A percentile compares a stretch with the other conserved stretches of the same genome.
These are phyloP conservation scores for Hymenoscyphus fructigenus DNA, from an alignment of 2,329 filamentous ascomycete species.

Conservation along the genomic window DNA sequence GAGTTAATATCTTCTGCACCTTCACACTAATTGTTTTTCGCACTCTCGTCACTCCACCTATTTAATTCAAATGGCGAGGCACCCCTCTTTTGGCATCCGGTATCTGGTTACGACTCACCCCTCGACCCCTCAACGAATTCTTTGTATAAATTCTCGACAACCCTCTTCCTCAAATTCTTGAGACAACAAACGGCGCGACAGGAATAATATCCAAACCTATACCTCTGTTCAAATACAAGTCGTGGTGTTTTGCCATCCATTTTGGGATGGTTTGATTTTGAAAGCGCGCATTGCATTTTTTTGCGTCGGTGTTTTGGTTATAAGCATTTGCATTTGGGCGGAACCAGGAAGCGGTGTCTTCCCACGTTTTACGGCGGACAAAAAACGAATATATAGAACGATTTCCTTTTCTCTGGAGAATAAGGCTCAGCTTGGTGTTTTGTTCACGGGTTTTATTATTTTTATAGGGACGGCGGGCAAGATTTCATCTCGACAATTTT, in stretches of 20 bases:
- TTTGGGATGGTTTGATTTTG: constrained; percentile 34
- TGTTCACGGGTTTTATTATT: constrained; percentile 27
- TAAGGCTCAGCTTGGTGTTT: constrained; percentile 31
- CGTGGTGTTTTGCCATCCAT: constrained; percentile 28
- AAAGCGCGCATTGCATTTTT: constrained; percentile 36
- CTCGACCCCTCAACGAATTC: constrained; percentile 35
- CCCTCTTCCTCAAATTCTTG: constrained; percentile 33
- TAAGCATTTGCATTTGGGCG: constrained; percentile 34
- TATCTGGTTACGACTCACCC: constrained; percentile 1
- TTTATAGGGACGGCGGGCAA: constrained; percentile 30
- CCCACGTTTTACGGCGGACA: constrained; percentile 31
- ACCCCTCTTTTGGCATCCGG: constrained; percentile 25
- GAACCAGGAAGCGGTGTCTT: constrained; percentile 38
- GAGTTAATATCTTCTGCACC: constrained; percentile 23
- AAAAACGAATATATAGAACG: constrained; percentile 38
- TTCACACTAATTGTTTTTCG: constrained; percentile 34
- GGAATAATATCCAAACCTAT: constrained; percentile 37
- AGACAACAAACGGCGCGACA: constrained; percentile 33
- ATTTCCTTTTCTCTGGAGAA: constrained; percentile 35
- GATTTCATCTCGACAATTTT: constrained; percentile 33
- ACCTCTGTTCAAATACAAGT: constrained; percentile 7
- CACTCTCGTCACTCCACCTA: constrained; percentile 31
- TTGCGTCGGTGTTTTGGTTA: constrained; percentile 37
- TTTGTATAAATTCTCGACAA: constrained; percentile 36
- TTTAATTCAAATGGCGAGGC: constrained; percentile 18